These are phyloP conservation scores for Xylaria polymorpha DNA, from an alignment of 2,329 filamentous ascomycete genomes.

Conservation along the genomic window DNA sequence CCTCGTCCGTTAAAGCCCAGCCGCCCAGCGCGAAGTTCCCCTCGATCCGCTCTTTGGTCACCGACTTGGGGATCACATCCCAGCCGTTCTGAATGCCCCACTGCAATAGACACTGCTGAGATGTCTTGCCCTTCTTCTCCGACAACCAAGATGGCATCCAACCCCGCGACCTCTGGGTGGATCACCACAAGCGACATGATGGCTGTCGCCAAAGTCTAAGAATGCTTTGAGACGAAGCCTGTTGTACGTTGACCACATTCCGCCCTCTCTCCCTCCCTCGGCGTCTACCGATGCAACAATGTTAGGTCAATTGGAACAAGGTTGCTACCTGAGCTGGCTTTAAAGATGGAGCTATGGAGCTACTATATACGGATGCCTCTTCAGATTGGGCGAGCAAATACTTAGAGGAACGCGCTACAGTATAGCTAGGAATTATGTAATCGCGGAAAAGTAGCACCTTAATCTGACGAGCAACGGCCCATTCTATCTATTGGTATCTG, in stretches of 20 bases:
- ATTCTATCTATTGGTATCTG: slow-evolving; percentile 1
- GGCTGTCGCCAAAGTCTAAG: too few species aligned
- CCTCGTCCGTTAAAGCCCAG: slow-evolving; percentile 77
- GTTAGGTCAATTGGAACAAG: too few species aligned
- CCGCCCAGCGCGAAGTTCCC: slow-evolving; percentile 81
- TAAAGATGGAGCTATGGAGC: too few species aligned
- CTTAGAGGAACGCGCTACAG: neutral
- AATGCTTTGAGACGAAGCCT: too few species aligned
- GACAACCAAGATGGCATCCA: too few species aligned
- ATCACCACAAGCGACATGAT: too few species aligned
- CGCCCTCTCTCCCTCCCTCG: too few species aligned
- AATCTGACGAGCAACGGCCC: neutral
- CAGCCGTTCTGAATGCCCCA: slow-evolving; percentile 86
- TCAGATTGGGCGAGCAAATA: neutral
- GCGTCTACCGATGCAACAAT: too few species aligned
- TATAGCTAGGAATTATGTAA: neutral
- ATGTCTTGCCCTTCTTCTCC: slow-evolving; percentile 72
- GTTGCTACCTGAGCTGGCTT: too few species aligned
- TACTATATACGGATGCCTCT: neutral
- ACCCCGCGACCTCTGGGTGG: too few species aligned
- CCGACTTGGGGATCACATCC: slow-evolving; percentile 87
- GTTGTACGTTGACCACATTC: too few species aligned
- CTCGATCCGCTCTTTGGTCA: slow-evolving; percentile 78
- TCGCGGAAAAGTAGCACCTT: neutral
- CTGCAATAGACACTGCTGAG: slow-evolving; percentile 80